phyloP scores from a whole-genome alignment of 1,284 basidiomycete genomes.

The Moniliophthora roreri region DNA sequence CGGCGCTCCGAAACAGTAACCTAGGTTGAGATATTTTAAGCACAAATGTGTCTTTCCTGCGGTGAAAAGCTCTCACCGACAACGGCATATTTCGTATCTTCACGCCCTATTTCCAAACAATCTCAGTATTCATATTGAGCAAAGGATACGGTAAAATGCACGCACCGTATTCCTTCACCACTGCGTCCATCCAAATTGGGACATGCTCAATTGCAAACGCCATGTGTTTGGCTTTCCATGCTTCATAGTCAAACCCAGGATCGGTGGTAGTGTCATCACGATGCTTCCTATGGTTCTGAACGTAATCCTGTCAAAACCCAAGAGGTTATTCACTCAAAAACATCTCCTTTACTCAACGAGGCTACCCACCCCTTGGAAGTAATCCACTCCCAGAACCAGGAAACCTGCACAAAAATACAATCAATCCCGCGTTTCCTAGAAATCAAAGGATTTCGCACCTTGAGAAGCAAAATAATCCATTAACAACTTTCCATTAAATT shows the following conservation, averaged over 20 bases:
- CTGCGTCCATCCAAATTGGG: slow-evolving; percentile 19
- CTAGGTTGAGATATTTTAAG: neutral
- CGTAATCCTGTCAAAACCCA: slow-evolving; percentile 13
- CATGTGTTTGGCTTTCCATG: slow-evolving; percentile 18
- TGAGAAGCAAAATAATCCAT: slow-evolving; percentile 18
- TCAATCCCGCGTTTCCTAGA: neutral
- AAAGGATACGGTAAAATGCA: neutral
- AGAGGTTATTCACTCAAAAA: neutral
- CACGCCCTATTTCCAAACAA: slow-evolving; percentile 5
- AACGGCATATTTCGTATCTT: slow-evolving; percentile 19
- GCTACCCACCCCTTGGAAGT: slow-evolving; percentile 17
- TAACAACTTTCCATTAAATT: slow-evolving; percentile 16
- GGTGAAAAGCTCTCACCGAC: slow-evolving; percentile 21
- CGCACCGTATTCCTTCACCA: slow-evolving; percentile 15
- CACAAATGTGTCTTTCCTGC: too few relatives aligned
- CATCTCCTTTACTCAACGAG: neutral
- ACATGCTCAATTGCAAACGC: slow-evolving; percentile 17
- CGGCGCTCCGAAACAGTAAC: slow-evolving; percentile 18
- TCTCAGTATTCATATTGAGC: neutral
- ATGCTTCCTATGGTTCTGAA: slow-evolving; percentile 16
- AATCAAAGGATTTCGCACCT: slow-evolving; percentile 6
- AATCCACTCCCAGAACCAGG: slow-evolving; percentile 18
- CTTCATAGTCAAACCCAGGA: slow-evolving; percentile 18
- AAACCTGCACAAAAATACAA: slow-evolving; percentile 10
- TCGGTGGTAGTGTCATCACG: slow-evolving; percentile 15